Percentiles rank a stretch among this genome's conserved stretches.
Evolutionary conservation across 257 asterid genomes (phyloP).

Genomic region (Verbascum thapsus): DNA sequence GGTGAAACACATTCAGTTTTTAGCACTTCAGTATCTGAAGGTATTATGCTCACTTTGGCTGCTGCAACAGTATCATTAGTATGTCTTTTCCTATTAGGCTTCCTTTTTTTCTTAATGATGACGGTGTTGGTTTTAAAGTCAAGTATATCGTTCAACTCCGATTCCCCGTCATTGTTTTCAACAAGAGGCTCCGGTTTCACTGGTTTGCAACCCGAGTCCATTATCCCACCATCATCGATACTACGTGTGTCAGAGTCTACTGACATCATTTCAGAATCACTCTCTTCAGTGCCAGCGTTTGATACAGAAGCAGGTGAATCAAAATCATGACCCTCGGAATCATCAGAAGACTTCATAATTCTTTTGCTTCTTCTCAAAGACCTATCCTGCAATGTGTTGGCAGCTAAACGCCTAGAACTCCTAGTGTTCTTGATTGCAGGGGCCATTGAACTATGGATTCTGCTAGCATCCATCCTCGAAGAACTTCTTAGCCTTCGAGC

Average conservation of each 20-base stretch:
- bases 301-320: constrained; percentile 56
- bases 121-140: constrained; percentile 60
- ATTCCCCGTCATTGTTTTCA: constrained; percentile 49
- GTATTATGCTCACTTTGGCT: constrained; percentile 39
- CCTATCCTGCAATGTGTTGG: constrained; percentile 43
- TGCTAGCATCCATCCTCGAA: constrained; percentile 46
- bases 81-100: constrained; percentile 67
- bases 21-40: constrained; percentile 44
- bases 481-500: constrained; percentile 64
- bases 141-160: constrained; percentile 56
- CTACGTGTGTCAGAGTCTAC: constrained; percentile 64
- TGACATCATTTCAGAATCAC: constrained; percentile 63
- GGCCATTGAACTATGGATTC: constrained; percentile 35
- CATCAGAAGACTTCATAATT: constrained; percentile 59
- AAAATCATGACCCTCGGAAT: constrained; percentile 48
- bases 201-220: constrained; percentile 54
- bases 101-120: constrained; percentile 71
- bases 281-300: constrained; percentile 61
- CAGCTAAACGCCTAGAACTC: constrained; percentile 39
- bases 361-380: constrained; percentile 66
- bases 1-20: constrained; percentile 46
- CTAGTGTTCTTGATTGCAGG: constrained; percentile 38
- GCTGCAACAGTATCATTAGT: constrained; percentile 44
- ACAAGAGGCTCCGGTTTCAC: constrained; percentile 36
- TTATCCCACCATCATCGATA: constrained; percentile 59